Evolutionary conservation across 2,329 filamentous ascomycete species (phyloP).

Genomic region (Cryphonectria naterciae): DNA sequence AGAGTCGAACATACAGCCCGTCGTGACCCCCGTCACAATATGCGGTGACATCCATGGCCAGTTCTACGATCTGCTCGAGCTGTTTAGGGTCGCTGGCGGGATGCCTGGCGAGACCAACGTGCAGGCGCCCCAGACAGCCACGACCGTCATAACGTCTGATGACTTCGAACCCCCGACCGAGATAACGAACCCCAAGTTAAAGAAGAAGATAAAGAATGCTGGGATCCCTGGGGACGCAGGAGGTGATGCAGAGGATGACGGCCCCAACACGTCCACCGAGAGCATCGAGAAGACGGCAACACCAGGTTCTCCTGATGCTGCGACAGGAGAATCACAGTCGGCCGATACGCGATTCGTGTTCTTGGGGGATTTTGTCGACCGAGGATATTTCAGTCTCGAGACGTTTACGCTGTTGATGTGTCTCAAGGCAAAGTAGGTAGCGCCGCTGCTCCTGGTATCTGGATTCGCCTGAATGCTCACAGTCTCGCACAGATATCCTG

Average conservation of each 20-base stretch:
- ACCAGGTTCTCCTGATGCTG: constrained; percentile 40
- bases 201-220: constrained; percentile 78
- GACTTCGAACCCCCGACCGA: constrained; percentile 89
- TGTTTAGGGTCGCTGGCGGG: constrained; percentile 94
- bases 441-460: background rate
- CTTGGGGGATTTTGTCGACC: constrained; percentile 91
- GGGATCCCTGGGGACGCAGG: constrained; percentile 42
- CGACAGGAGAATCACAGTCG: constrained; percentile 48
- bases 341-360: constrained; percentile 63
- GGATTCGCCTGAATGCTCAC: constrained; percentile 39
- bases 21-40: constrained; percentile 92
- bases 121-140: constrained; percentile 69
- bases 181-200: constrained; percentile 85
- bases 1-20: constrained; percentile 99
- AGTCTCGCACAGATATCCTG: constrained; percentile 77
- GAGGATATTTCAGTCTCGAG: constrained; percentile 96
- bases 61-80: constrained; percentile 96
- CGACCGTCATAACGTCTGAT: constrained; percentile 81
- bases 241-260: constrained; percentile 54
- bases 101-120: constrained; percentile 85
- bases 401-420: constrained; percentile 97
- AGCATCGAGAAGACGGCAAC: constrained; percentile 46
- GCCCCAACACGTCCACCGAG: constrained; percentile 52
- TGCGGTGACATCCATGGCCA: constrained; percentile 99
- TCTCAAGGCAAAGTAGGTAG: constrained; percentile 71